These are phyloP conservation scores for Umbelopsis sp. DNA, from an alignment of 371 early-diverging fungal species.

Conservation along the genomic window DNA sequence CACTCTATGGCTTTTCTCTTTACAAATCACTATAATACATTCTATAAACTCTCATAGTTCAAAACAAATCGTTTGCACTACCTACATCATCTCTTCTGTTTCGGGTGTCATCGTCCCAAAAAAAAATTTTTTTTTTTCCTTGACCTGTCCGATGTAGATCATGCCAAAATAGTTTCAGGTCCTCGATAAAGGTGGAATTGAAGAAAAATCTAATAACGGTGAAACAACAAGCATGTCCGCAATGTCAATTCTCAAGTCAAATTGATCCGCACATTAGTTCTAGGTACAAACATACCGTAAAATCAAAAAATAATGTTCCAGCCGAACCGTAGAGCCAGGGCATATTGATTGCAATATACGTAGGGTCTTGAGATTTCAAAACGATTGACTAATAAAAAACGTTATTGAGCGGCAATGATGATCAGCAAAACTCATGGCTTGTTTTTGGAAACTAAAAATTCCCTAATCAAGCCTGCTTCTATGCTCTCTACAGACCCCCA, in stretches of 20 bases:
- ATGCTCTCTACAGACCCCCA: background rate
- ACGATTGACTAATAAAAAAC: constrained; percentile 56
- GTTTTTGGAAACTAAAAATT: constrained; percentile 6
- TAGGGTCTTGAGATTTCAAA: constrained; percentile 62
- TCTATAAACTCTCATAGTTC: constrained; percentile 2
- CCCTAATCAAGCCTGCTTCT: background rate
- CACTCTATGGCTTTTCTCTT: background rate
- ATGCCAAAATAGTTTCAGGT: constrained; percentile 2
- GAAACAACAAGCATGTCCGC: background rate
- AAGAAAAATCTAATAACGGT: constrained; percentile 44
- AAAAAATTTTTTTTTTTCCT: background rate
- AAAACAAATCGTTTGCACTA: no score
- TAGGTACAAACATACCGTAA: constrained; percentile 42
- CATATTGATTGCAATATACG: constrained; percentile 62
- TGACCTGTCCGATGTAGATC: constrained; percentile 1
- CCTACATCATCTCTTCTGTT: background rate
- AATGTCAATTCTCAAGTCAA: no score
- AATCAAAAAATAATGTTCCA: constrained; percentile 70
- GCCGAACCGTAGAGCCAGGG: constrained; percentile 76
- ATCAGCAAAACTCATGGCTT: background rate
- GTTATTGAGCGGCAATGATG: background rate
- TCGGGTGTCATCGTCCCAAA: background rate
- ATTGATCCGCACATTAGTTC: background rate
- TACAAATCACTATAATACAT: constrained; percentile 9
- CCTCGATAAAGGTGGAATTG: constrained; percentile 51